These are phyloP conservation scores for Cyathus striatus DNA, from an alignment of 768 basidiomycete genomes.

Conservation along the genomic window DNA sequence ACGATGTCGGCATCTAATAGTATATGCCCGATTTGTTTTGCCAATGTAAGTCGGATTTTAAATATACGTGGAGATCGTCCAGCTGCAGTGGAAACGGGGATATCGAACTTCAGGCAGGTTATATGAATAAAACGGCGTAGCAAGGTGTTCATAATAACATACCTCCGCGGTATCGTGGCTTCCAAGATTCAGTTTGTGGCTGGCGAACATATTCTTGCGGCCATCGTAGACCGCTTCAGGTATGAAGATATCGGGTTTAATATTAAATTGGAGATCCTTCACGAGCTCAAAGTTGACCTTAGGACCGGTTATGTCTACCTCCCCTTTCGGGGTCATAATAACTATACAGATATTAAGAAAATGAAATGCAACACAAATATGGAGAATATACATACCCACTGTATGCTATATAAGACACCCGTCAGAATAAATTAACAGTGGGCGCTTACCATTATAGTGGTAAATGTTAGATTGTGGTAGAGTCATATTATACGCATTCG, in stretches of 20 bases:
- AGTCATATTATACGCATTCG: slow-evolving; percentile 49
- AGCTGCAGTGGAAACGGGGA: too few species aligned
- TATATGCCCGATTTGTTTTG: too few species aligned
- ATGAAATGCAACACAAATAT: not conserved
- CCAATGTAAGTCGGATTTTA: too few species aligned
- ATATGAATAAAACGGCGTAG: too few species aligned
- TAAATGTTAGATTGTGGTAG: slow-evolving; percentile 54
- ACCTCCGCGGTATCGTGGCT: too few species aligned
- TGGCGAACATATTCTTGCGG: slow-evolving; percentile 66
- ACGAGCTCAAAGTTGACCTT: slow-evolving; percentile 38
- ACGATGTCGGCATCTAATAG: slow-evolving; percentile 77
- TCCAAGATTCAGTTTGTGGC: slow-evolving; percentile 52
- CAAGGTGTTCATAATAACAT: too few species aligned
- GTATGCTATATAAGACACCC: slow-evolving; percentile 17
- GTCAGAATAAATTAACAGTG: too few species aligned
- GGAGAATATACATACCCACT: slow-evolving; percentile 11
- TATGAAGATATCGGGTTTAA: slow-evolving; percentile 57
- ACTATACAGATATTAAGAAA: slow-evolving; percentile 21
- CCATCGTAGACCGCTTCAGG: slow-evolving; percentile 73
- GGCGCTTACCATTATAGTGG: slow-evolving; percentile 60
- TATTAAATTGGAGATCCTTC: slow-evolving; percentile 15
- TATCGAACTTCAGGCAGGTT: too few species aligned
- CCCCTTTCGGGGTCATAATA: too few species aligned
- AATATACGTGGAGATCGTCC: too few species aligned
- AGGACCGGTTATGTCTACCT: too few species aligned